phyloP scores from a whole-genome alignment of 23 red algal species.

The Pyropia haitanensis region DNA sequence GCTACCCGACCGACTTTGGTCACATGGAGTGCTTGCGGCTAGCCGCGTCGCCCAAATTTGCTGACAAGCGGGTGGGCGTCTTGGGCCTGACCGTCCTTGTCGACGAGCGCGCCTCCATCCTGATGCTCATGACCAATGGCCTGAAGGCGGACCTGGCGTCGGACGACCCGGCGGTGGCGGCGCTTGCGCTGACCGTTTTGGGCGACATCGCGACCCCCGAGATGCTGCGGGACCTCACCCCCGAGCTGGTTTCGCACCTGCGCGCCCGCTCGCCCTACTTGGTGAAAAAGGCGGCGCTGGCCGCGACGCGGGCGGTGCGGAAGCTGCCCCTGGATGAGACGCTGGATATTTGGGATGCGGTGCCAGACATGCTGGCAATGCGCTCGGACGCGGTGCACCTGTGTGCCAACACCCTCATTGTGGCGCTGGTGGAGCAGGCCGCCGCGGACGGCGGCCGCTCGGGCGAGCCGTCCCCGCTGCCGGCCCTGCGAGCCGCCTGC shows the following conservation, averaged over 20 bases:
- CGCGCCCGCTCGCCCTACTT: conserved; percentile 39
- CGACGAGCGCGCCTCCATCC: conserved; percentile 70
- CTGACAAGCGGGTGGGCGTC: conserved; percentile 94
- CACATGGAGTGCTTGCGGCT: conserved; percentile 96
- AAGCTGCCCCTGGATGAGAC: conserved; percentile 69
- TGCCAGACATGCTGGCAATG: conserved; percentile 26
- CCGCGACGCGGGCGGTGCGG: conserved; percentile 66
- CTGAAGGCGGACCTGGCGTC: conserved; percentile 71
- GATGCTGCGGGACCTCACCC: conserved; percentile 81
- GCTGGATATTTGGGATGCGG: conserved; percentile 19
- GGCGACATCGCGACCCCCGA: conserved; percentile 82
- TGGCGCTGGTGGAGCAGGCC: conserved; percentile 23
- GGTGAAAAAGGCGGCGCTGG: conserved; percentile 85
- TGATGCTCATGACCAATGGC: conserved; percentile 84
- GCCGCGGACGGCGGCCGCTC: conserved; percentile 11
- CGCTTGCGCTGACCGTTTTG: conserved; percentile 73
- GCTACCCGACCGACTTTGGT: conserved; percentile 91
- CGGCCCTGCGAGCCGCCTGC: not conserved
- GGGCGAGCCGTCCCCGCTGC: not conserved
- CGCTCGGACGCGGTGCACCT: conserved; percentile 22
- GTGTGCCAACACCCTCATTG: conserved; percentile 31
- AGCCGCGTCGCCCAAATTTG: conserved; percentile 69
- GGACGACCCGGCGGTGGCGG: conserved; percentile 61
- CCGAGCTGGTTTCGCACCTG: conserved; percentile 69
- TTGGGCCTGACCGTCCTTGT: conserved; percentile 83